Base-by-base conservation (phyloP, 2,329 filamentous ascomycete genomes). In the Myotisia sp. region DNA sequence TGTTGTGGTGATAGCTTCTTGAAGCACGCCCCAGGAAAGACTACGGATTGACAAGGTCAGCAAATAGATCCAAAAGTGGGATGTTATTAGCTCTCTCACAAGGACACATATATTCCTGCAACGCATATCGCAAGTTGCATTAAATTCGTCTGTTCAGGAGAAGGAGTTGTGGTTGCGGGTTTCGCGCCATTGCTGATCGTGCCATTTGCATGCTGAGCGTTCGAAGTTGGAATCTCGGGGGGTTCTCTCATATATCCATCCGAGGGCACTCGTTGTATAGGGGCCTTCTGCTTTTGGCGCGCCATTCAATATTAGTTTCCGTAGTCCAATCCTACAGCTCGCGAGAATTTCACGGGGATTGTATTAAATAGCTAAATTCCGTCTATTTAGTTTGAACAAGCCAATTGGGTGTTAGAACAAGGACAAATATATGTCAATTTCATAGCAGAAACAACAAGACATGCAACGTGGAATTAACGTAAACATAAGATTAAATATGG, bases 1-100 rank as follows among this genome's bases (percentile, higher is more conserved):
- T 7, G 85, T 95, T 9, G 90, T 98, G 18, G 90, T 95, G 51
- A 98, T 83, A 50, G 90, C 85, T 60, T 98, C 90, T 67, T 98
- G 90, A 41, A 98, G 79, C 44, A 92, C 77, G 16, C 82, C 90
- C 90, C 90, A 98, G 21, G 86, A 92, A 34, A 98, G 65, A 63
- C 87, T 85, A 20, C 5, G 12, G 26, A 26, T 21, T 12, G 9
- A 9, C 10, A 36, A 13, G 14, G 26, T 22, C 12, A 36, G 13
- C 12, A 17, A 19, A 22, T 26, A 21, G 29, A 27, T 19, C 3
- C 12, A 14, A 18, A 19, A 33, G 20, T 8, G 0, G 18, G n/a
- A 34, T 4, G 22, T 8, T 20, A 5, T 2, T 4, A 6, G 10
- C 16, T 26, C 6, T n/a, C 43, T 44, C 71, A 94, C 87, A 98